Base-by-base conservation (phyloP, 305 asterid genomes). In the Rubia tinctorum region DNA sequence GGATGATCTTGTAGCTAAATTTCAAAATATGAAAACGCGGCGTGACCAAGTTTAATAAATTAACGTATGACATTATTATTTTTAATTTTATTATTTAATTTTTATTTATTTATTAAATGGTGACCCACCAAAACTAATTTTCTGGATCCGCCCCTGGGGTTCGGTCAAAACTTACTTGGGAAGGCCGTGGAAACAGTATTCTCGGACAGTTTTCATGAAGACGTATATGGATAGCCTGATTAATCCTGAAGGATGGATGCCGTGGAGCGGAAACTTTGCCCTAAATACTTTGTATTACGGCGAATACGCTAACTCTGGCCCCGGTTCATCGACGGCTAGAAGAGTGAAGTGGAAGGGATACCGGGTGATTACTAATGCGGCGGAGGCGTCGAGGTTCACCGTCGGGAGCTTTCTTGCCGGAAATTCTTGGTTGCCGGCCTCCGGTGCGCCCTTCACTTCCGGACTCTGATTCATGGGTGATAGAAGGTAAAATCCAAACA, bases 381-480 rank as follows among this genome's bases (percentile, higher is more conserved):
- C 70, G 1, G 70, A 39, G 18, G 70, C 70, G 2, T 40, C 70
- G 17, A 66, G 70, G 17, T 66, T 66, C 53, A 66, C 70, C 23
- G 53, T 20, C 0, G 70, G 70, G n/a, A 66, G 53, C 53, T 66
- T 66, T 45, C 22, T 66, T n/a, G 70, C 34, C 12, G 70, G 53
- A 17, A 23, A 25, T 17, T 66, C 77, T 42, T 77, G 77, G 98
- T 13, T 92, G 69, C 90, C 91, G 2, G 88, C 82, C 2, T 79
- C 97, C 7, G 80, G 58, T 49, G 93, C 90, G 79, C 94, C 97
- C 2, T 86, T 85, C 76, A 83, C 88, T 76, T 68, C 95, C 71
- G 94, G 88, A 7, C 90, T 92, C 63, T 92, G 61, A 85, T 30
- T 7, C 2, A n/a, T n/a, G n/a, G n/a, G n/a, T n/a, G n/a, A n/a